These are phyloP conservation scores for Amphirosellinia nigrospora DNA, from an alignment of 495 filamentous ascomycete species.

Conservation along the genomic window DNA sequence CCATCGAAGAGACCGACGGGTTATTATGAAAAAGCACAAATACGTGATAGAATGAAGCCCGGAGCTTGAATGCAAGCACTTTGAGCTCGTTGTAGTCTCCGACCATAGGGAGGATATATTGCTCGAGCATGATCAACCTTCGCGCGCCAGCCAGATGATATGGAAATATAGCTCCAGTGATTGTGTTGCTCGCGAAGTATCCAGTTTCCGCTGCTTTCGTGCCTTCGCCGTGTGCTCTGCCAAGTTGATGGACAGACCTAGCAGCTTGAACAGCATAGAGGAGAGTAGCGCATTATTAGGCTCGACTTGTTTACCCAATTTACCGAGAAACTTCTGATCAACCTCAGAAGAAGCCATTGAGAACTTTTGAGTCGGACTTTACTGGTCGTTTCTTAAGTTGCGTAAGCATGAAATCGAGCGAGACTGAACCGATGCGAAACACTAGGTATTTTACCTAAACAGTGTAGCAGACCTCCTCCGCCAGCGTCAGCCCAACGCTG, in stretches of 20 bases:
- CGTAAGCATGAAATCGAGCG: not conserved
- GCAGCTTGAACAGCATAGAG: slow-evolving; percentile 81
- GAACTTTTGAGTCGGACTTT: not conserved
- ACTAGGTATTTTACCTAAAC: slow-evolving; percentile 7
- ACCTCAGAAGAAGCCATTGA: slow-evolving; percentile 94
- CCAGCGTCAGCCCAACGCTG: not conserved
- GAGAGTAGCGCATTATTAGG: slow-evolving; percentile 77
- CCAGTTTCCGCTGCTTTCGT: slow-evolving; percentile 80
- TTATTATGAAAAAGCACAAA: slow-evolving; percentile 94
- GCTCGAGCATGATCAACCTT: slow-evolving; percentile 88
- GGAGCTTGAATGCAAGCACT: slow-evolving; percentile 87
- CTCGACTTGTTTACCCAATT: slow-evolving; percentile 76
- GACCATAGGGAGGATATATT: slow-evolving; percentile 83
- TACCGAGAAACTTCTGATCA: slow-evolving; percentile 93
- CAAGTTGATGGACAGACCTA: slow-evolving; percentile 88
- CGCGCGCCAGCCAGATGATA: slow-evolving; percentile 94
- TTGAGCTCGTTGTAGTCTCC: slow-evolving; percentile 74
- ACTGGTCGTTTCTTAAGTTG: not conserved
- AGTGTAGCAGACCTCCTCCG: not conserved
- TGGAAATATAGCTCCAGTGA: slow-evolving; percentile 86
- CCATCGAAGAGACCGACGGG: slow-evolving; percentile 52
- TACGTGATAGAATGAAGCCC: slow-evolving; percentile 94
- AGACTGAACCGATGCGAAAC: not conserved
- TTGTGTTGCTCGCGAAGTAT: slow-evolving; percentile 67
- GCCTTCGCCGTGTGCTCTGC: slow-evolving; percentile 84